These are phyloP conservation scores for Sarcocystis neurona DNA, from an alignment of 169 alveolate species.

Conservation along the genomic window DNA sequence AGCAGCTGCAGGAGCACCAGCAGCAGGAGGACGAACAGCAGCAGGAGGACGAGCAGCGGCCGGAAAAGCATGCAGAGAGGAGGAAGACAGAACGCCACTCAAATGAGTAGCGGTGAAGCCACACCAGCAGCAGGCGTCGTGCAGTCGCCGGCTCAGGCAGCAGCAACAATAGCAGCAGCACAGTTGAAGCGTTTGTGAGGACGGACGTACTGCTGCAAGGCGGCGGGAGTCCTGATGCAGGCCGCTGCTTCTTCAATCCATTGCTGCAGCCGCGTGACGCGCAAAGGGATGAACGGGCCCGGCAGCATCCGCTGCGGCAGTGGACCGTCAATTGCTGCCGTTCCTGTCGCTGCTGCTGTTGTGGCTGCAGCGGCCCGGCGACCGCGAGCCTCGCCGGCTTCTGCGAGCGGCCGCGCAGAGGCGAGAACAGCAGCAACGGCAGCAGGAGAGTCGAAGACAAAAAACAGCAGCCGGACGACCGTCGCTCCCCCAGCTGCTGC, in stretches of 20 bases:
- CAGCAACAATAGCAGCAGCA: not conserved
- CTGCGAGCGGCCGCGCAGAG: not conserved
- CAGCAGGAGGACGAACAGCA: no score
- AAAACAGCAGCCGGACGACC: no score
- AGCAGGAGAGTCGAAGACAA: no score
- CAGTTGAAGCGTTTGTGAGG: not conserved
- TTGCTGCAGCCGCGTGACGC: not conserved
- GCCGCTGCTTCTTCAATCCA: conserved; percentile 8
- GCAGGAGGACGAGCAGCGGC: no score
- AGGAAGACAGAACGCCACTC: no score
- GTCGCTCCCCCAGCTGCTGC: no score
- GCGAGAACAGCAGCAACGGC: no score
- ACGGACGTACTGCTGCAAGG: not conserved
- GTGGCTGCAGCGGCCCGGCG: not conserved
- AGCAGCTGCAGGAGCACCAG: no score
- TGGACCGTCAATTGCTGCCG: not conserved
- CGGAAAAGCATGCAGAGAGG: no score
- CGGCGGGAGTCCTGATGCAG: not conserved
- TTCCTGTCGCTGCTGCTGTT: not conserved
- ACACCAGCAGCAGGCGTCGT: no score
- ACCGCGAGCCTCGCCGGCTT: not conserved
- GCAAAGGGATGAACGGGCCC: not conserved
- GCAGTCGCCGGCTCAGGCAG: no score
- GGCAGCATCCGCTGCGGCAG: not conserved
- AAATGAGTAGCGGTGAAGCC: not conserved